Conservation (phyloP, 2,329 filamentous ascomycete genomes). For the Monilinia vaccinii-corymbosi region DNA sequence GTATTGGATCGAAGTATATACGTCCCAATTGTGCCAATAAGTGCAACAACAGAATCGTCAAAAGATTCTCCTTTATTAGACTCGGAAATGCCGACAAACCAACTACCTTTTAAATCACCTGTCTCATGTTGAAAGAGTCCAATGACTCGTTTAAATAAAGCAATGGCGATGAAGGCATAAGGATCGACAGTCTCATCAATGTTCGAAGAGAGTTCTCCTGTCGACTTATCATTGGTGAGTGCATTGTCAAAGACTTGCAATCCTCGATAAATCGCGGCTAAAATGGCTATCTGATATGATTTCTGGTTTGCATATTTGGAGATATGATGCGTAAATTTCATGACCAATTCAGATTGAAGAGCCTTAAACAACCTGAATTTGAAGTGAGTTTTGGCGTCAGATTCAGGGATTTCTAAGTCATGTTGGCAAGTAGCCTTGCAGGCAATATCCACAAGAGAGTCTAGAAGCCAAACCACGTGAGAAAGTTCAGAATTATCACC, state of each 20-base stretch:
- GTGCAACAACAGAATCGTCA: conserved; percentile 2
- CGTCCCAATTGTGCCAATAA: conserved; percentile 20
- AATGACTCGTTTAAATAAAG: conserved; percentile 13
- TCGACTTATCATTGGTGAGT: conserved; percentile 10
- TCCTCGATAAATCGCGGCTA: conserved; percentile 20
- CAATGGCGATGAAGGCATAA: conserved; percentile 17
- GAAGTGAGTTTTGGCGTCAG: conserved; percentile 5
- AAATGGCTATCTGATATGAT: conserved; percentile 18
- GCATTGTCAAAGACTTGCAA: conserved; percentile 21
- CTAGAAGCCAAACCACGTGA: conserved; percentile 12
- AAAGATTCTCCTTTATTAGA: neutral
- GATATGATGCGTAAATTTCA: conserved; percentile 12
- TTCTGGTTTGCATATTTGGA: conserved; percentile 14
- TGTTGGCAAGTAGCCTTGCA: conserved; percentile 15
- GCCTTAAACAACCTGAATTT: conserved; percentile 21
- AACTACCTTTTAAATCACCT: neutral
- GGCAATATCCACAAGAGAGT: conserved; percentile 19
- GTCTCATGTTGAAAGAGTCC: conserved; percentile 8
- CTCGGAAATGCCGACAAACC: conserved; percentile 12
- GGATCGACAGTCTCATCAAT: conserved; percentile 6
- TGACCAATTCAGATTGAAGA: conserved; percentile 15
- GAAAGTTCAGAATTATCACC: conserved; percentile 10
- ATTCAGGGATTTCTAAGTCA: neutral
- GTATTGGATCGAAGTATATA: conserved; percentile 15
- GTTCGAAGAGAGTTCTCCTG: neutral